Base-by-base conservation (phyloP, 768 basidiomycete species). In the Dictyophora rubrovolvata region DNA sequence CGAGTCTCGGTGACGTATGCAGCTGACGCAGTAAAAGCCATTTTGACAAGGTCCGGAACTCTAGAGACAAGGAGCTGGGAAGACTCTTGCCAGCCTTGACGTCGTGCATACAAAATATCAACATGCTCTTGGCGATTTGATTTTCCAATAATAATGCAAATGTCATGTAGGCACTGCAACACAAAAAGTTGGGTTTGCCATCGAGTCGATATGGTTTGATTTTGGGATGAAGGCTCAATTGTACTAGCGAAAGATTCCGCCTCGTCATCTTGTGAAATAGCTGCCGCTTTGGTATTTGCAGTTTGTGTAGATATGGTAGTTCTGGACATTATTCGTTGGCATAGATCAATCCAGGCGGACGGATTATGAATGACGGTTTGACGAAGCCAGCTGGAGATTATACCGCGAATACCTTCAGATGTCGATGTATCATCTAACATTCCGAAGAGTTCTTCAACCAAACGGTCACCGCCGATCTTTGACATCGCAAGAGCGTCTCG, bases 141-240 rank as follows among this genome's bases (percentile, higher is more conserved):
- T 22, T 73, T 76, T 0, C 81, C 75, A 1, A 96, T 85, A 6
- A 88, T 83, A 1, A 75, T 76, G 63, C 95, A 91, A 10, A 97
- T 93, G 52, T 83, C 82, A 69, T 97, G 95, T 36, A 98, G 71
- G 68, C 96, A 98, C 62, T 88, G 84, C 55, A 99, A 72, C 1
- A 96, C 92, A 69, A 98, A 99, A 16, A 97, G 73, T 61, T 98
- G 96, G 0, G 96, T 99, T 60, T 96, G 78, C 96, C 96, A 99
- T 48, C 95, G 80, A 17, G 93, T 93, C 7, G 83, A 90, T 9
- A 74, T 70, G 35, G 79, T 73, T 10, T 48, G 10, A 17, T 51
- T 48, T 20, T 52, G 57, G 17, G 57, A 42, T 4, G 37, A 16
- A 20, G 74, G 70, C 34, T 74, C 69, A 20, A 70, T 72, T 47